These are phyloP conservation scores for Alloteropsis semialata DNA, from an alignment of 176 grass and related monocot species.

Conservation along the genomic window DNA sequence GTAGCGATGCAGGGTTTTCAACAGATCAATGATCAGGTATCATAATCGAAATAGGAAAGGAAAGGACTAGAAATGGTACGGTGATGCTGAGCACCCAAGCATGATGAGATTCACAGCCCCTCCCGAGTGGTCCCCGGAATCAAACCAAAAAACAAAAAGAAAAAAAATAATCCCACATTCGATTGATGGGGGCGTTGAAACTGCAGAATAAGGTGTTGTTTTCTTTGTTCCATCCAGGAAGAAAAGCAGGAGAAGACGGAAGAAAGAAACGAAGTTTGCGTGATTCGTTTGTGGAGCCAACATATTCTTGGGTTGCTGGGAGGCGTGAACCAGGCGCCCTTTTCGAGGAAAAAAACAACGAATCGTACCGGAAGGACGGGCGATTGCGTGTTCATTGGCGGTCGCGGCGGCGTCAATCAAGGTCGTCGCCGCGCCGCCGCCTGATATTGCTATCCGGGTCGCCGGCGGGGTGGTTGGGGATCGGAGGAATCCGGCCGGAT, in stretches of 20 bases:
- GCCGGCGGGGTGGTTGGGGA: neutral
- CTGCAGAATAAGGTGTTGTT: too few species aligned
- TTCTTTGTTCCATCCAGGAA: too few species aligned
- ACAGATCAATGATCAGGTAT: neutral
- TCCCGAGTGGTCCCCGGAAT: neutral
- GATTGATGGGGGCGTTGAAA: too few species aligned
- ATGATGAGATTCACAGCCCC: neutral
- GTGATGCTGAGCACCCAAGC: neutral
- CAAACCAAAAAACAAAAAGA: neutral
- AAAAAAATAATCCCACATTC: neutral
- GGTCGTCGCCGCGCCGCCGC: neutral
- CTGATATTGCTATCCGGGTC: neutral
- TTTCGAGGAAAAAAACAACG: neutral
- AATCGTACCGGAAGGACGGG: too few species aligned
- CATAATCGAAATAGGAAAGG: neutral
- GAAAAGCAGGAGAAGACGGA: neutral
- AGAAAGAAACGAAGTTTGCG: slow-evolving; percentile 10
- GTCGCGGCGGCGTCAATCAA: neutral
- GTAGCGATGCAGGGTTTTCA: neutral
- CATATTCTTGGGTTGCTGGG: neutral
- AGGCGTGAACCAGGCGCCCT: neutral
- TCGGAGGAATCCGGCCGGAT: slow-evolving; percentile 7
- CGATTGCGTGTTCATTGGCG: neutral
- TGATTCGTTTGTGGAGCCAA: neutral
- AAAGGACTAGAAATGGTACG: neutral